Evolutionary conservation across 768 basidiomycete genomes (phyloP), one percentile per base, ranked within the genome.

Genomic region (Leccinum fibrillosum): DNA sequence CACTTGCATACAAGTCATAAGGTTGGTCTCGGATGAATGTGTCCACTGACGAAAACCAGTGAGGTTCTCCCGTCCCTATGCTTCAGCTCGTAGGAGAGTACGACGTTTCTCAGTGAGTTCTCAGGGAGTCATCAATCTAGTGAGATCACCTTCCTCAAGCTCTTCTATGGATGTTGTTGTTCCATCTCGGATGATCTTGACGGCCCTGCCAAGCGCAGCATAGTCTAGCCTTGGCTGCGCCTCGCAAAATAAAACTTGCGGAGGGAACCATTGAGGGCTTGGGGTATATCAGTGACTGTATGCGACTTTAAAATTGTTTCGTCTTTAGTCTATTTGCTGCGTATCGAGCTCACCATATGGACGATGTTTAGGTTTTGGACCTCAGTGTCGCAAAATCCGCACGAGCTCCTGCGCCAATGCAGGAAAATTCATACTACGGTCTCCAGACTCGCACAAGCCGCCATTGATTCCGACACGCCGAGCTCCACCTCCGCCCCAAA

Each of bases 1-100:
- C 88, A 61, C 90, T 92, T 3, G 93, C 93, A 64, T 97, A 30
- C 28, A 78, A 5, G 92, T 92, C 58, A 83, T 76, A 64, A 92
- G 76, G 25, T 84, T 81, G 30, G 82, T 92, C 69, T 94, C 92
- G 65, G 86, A 87, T 8, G 76, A 80, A 17, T 92, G 94, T 25
- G 84, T 82, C 94, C 94, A 97, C 94, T 94, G 71, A 97, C 76
- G 51, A 96, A 78, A 12, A 92, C 85, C 11, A 96, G 78, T 2
- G 91, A 94, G 58, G 80, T 90, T 49, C 94, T 79, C 3, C 93
- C 93, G 66, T 96, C 94, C 8, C 69, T 69, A 70, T 95, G 91
- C 53, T 80, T 79, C 35, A 94, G 81, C 66, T 90, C 89, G 66
- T 94, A 88, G 10, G 90, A 93, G 49, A 94, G 79, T 23, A 95